Evolutionary conservation across 2,329 filamentous ascomycete species (phyloP).

Genomic region (Ophidiomyces ophidiicola): DNA sequence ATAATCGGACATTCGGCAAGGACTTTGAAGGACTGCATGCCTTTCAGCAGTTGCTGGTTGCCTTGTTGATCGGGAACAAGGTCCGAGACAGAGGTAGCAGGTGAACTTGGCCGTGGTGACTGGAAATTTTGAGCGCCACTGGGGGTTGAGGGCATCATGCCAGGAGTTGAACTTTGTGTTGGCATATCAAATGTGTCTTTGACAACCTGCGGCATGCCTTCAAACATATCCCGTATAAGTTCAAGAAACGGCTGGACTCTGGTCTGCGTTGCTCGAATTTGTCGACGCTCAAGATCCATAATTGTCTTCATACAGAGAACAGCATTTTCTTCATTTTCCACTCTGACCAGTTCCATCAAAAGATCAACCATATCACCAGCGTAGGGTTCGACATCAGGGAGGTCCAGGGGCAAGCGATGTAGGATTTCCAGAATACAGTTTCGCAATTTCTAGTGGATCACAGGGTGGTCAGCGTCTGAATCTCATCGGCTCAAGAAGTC

Average conservation of each 20-base stretch:
- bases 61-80: constrained; percentile 73
- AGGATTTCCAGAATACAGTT: constrained; percentile 91
- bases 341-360: constrained; percentile 74
- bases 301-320: constrained; percentile 97
- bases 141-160: constrained; percentile 41
- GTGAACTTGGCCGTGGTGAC: constrained; percentile 80
- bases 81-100: constrained; percentile 69
- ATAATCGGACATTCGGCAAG: constrained; percentile 97
- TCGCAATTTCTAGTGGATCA: constrained; percentile 60
- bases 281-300: constrained; percentile 90
- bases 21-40: constrained; percentile 98
- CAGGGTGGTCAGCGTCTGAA: constrained; percentile 2
- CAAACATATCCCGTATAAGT: constrained; percentile 89
- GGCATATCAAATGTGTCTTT: constrained; percentile 84
- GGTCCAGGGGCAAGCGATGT: constrained; percentile 66
- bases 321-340: constrained; percentile 96
- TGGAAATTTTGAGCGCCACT: constrained; percentile 56
- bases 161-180: constrained; percentile 38
- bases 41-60: constrained; percentile 67
- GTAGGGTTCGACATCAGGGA: constrained; percentile 75
- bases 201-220: constrained; percentile 90
- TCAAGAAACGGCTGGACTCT: constrained; percentile 83
- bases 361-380: constrained; percentile 81
- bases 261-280: constrained; percentile 65
- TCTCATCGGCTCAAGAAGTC: constrained; percentile 2